Base-by-base conservation (phyloP, 1,139 yeast species). In the Wickerhamomyces sp. region DNA sequence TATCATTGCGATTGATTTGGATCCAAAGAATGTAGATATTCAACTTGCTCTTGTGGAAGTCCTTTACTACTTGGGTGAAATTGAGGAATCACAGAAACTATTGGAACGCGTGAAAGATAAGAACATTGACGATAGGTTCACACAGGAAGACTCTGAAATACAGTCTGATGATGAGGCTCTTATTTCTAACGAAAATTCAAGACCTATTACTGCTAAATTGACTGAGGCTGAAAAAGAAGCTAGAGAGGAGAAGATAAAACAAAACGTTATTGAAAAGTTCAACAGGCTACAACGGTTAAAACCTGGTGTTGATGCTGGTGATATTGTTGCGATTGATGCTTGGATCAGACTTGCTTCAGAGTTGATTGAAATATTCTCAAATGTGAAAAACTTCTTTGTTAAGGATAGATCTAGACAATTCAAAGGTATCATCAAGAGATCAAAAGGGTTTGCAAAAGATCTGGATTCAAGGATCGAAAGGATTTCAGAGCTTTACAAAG, bases 321-420 rank as follows among this genome's bases (percentile, higher is more conserved):
- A 82, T 37, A 55, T 59, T 9, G 75, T 78, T 10, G 87, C 93
- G 6, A 74, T 78, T 0, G 66, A 72, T 12, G 76, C 87, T 11
- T 91, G 97, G 97, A 70, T 85, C 46, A 87, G 87, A 44, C 66
- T 81, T 11, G 96, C 94, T 0, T 74, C 85, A 3, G 94, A 84
- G 44, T 66, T 93, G 37, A 76, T 89, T 31, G 95, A 86, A 51
- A 76, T 85, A 45, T 89, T 91, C 54, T 74, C 83, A 21, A 75
- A 79, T 37, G 88, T 86, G 8, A 72, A 80, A 38, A 76, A 76
- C 47, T 85, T 91, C 46, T 89, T 85, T 53, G 86, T 91, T 2
- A 68, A 77, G 32, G 94, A 86, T 50, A 73, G 79, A 39, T 78
- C 78, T 16, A 74, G 79, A 40, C 68, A 70, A 18, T 83, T 85